A percentile compares a stretch with the other conserved stretches of the same genome.
Conservation (phyloP, 225 moss, liverwort and hornwort genomes). For the Thuidium tamariscinum region DNA sequence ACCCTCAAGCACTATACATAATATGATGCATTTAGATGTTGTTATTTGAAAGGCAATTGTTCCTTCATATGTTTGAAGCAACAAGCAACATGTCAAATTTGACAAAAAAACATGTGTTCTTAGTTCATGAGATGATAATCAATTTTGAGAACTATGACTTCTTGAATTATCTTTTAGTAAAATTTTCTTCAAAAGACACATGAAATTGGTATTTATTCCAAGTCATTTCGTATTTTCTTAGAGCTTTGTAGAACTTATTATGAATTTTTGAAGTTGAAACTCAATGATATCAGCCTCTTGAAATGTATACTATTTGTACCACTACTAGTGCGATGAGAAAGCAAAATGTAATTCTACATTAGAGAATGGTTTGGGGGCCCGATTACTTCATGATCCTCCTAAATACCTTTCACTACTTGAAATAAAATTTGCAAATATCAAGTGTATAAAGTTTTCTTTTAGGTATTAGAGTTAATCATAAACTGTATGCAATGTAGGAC, state of each 20-base stretch:
- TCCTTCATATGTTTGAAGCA: not conserved
- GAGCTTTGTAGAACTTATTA: not conserved
- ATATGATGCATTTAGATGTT: accelerated
- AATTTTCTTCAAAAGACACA: not conserved
- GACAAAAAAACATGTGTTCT: accelerated
- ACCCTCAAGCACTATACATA: accelerated
- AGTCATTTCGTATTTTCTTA: not conserved
- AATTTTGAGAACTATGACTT: not conserved
- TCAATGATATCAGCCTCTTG: not conserved
- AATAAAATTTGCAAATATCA: too few species aligned
- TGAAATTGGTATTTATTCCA: not conserved
- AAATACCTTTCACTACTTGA: too few species aligned
- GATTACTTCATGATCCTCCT: too few species aligned
- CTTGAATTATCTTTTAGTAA: not conserved
- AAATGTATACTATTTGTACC: not conserved
- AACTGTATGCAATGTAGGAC: too few species aligned
- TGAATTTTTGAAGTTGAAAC: not conserved
- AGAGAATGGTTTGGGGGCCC: too few species aligned
- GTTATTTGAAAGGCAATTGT: not conserved
- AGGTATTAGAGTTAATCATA: too few species aligned
- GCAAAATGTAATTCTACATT: not conserved
- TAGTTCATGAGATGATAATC: not conserved
- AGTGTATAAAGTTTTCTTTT: too few species aligned
- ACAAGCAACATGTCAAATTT: not conserved
- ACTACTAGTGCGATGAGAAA: not conserved